Evolutionary conservation across 2,329 filamentous ascomycete species (phyloP), one percentile per base, ranked within the genome.

Genomic region (Penicillium decumbens): DNA sequence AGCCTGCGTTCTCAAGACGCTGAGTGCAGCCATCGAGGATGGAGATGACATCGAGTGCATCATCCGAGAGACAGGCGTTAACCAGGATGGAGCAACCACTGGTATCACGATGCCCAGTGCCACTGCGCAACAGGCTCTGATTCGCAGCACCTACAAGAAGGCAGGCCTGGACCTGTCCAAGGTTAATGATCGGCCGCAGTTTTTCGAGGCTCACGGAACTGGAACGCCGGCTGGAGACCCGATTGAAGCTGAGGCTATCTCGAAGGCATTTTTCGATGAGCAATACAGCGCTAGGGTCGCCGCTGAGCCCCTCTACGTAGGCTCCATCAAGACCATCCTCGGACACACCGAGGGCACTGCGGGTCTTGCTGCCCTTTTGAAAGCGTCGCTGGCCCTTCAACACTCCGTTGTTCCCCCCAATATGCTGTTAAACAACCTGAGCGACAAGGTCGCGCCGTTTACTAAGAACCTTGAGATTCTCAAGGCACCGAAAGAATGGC

Each of bases 1-100:
- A 0, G 65, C 69, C 0, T 53, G 83, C 0, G 62, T 82, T 0
- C 54, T 84, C 0, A 83, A 83, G 59, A 66, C 61, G 1, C 58
- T 83, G 1, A 64, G 60, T 4, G 61, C 70, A 1, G 81, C 81
- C 0, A 47, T 83, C 3, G 62, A 49, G 0, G 72, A 77, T 55
- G 71, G 71, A 0, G 75, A 79, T 51, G 56, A 67, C 3, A 73
- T 79, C 25, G 68, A 75, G 29, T 68, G 67, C 35, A 56, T 72
- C 6, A 60, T 73, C 23, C 65, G 69, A 0, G 66, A 61, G 25
- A 67, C 65, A 1, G 62, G 59, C 4, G 57, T 67, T 23, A 73
- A 72, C 45, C 61, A 66, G 41, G 70, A 73, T 49, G 70, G 70
- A 3, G 57, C 60, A 6, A 69, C 65, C 1, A 59, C 55, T 28